Conservation (phyloP, 2,329 filamentous ascomycete genomes). For the Fusarium hainanense region DNA sequence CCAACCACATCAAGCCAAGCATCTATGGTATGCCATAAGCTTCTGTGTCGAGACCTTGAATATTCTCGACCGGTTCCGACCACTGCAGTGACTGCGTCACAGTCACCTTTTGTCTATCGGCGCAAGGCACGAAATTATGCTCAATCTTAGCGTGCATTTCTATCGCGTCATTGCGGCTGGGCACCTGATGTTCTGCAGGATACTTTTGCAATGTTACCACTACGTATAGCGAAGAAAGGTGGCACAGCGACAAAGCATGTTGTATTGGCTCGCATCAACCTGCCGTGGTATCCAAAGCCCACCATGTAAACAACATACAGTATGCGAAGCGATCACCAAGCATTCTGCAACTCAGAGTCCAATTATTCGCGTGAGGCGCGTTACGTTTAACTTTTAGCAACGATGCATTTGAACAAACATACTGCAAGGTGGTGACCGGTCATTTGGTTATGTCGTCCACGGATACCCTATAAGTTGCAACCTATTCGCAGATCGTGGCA, state of each 20-base stretch:
- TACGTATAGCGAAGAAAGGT: constrained; percentile 36
- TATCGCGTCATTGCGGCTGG: constrained; percentile 44
- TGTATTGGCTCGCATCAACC: constrained; percentile 39
- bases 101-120: constrained; percentile 25
- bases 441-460: background rate
- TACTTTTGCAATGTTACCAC: constrained; percentile 40
- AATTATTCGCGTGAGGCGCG: constrained; percentile 30
- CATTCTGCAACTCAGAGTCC: constrained; percentile 8
- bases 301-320: constrained; percentile 19
- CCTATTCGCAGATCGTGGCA: constrained; percentile 15
- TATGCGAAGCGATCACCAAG: background rate
- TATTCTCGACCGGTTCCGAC: constrained; percentile 16
- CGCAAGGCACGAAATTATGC: constrained; percentile 40
- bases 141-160: constrained; percentile 43
- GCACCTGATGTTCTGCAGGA: constrained; percentile 46
- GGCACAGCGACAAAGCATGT: constrained; percentile 38
- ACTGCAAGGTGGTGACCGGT: background rate
- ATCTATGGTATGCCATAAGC: constrained; percentile 34
- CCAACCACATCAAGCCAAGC: constrained; percentile 38
- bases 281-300: constrained; percentile 16
- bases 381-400: background rate
- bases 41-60: constrained; percentile 25
- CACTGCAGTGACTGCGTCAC: constrained; percentile 31
- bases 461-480: constrained; percentile 20
- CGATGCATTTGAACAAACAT: background rate